Evolutionary conservation across 2,329 filamentous ascomycete genomes (phyloP), one percentile per base, ranked within the genome.

Genomic region (Venturia carpophila): DNA sequence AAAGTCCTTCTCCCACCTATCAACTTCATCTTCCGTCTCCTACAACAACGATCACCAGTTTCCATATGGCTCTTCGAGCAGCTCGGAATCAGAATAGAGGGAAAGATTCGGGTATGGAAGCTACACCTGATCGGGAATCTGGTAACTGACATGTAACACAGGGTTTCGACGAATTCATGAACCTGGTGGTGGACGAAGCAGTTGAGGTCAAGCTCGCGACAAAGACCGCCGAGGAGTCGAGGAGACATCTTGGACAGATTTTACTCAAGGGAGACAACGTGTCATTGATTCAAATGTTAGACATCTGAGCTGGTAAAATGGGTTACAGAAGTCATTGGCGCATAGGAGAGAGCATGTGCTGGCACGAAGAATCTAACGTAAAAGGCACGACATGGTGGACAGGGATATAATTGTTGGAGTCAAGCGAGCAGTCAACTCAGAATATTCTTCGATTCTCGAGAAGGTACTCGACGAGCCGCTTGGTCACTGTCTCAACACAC

Each of bases 151-250:
- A 42, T 55, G n/a, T 43, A 34, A 68, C 43, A 45, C 68, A 96
- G 92, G 92, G 94, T 17, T 99, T 99, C 70, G 94, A 99, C 75
- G 94, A 99, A 78, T 99, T 97, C 80, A 97, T 99, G 92, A 99
- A 99, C 79, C 82, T 99, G 62, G 94, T 97, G 47, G 84, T 96
- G 69, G 94, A 99, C 73, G 92, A 99, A 71, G 94, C 94, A 39
- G 86, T 97, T 66, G 93, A 97, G 78, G 92, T 99, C 56, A 90
- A 88, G 76, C 84, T 91, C 73, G 82, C 90, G 65, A 92, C 89
- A 68, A 96, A 95, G 81, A 87, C 85, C 19, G 76, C 82, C 52
- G 86, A 88, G 69, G 92, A 95, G 78, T 87, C 85, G 69, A 84
- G 92, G 75, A 87, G 90, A 76, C 82, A 86, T 55, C 76, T 97